Evolutionary conservation across 2,329 filamentous ascomycete genomes (phyloP).

Genomic region (Trichoderma lentiforme): DNA sequence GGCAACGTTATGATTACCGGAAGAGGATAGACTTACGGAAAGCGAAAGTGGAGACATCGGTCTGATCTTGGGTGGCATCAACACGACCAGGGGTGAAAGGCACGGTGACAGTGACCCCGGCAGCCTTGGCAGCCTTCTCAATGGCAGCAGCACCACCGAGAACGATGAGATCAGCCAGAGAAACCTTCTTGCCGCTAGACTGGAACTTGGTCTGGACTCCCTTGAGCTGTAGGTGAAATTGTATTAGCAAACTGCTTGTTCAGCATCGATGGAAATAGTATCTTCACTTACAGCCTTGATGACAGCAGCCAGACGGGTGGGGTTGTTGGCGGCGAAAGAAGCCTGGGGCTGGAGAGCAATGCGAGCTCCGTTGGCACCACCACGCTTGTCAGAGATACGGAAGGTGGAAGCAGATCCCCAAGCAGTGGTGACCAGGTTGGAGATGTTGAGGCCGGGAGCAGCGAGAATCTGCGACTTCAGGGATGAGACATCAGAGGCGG

Average conservation of each 20-base stretch:
- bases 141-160: conserved; percentile 65
- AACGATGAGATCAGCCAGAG: conserved; percentile 71
- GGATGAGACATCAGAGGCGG: conserved; percentile 56
- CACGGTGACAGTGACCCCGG: conserved; percentile 50
- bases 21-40: conserved; percentile 36
- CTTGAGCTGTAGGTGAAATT: background rate
- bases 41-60: conserved; percentile 60
- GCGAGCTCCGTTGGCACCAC: conserved; percentile 74
- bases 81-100: conserved; percentile 72
- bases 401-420: conserved; percentile 69
- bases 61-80: conserved; percentile 69
- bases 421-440: conserved; percentile 61
- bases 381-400: conserved; percentile 74
- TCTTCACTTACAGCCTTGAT: conserved; percentile 40
- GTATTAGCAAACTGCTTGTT: background rate
- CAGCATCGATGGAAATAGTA: background rate
- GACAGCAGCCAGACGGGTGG: conserved; percentile 58
- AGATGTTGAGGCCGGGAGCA: conserved; percentile 51
- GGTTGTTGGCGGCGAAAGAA: conserved; percentile 72
- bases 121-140: conserved; percentile 61
- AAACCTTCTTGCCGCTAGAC: conserved; percentile 62
- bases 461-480: conserved; percentile 67
- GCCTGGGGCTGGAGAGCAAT: conserved; percentile 70
- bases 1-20: background rate
- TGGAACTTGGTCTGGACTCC: conserved; percentile 64